Conservation (phyloP, 2,329 filamentous ascomycete species). For the Fusarium domesticum region DNA sequence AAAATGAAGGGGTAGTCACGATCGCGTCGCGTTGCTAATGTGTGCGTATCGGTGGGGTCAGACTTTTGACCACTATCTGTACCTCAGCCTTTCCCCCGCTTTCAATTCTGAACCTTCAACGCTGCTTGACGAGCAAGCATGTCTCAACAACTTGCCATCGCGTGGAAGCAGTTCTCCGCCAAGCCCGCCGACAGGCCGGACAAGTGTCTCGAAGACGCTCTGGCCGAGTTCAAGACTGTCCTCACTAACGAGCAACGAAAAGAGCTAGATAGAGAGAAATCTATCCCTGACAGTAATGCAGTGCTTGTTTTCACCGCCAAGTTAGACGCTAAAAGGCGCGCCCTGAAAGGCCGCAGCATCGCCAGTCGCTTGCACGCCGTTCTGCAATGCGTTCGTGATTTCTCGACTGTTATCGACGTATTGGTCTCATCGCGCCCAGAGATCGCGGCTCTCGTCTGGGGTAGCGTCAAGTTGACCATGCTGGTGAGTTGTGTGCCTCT, state of each 20-base stretch:
- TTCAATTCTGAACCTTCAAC: too few species aligned
- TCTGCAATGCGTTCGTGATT: slow-evolving; percentile 37
- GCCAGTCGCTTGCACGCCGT: slow-evolving; percentile 31
- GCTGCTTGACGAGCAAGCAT: too few species aligned
- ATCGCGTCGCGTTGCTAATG: too few species aligned
- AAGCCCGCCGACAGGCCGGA: not conserved
- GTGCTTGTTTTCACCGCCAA: slow-evolving; percentile 36
- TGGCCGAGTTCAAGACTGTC: not conserved
- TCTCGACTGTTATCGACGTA: slow-evolving; percentile 36
- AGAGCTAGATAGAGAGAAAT: not conserved
- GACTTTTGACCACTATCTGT: too few species aligned
- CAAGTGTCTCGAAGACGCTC: not conserved
- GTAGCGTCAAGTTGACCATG: slow-evolving; percentile 42
- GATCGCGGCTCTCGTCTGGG: slow-evolving; percentile 43
- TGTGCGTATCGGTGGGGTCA: too few species aligned
- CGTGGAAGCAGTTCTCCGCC: not conserved
- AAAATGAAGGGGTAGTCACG: too few species aligned
- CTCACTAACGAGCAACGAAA: slow-evolving; percentile 5
- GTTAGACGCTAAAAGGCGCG: slow-evolving; percentile 24
- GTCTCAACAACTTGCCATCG: not conserved
- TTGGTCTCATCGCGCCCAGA: slow-evolving; percentile 37
- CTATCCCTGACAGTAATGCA: slow-evolving; percentile 27
- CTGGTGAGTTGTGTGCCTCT: slow-evolving; percentile 23
- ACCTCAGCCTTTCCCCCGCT: too few species aligned
- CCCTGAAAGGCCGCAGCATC: slow-evolving; percentile 25